A percentile compares a stretch with the other conserved stretches of the same genome.
These are phyloP conservation scores for Ceratocystis cacaofunesta DNA, from an alignment of 2,329 filamentous ascomycete species.

Conservation along the genomic window DNA sequence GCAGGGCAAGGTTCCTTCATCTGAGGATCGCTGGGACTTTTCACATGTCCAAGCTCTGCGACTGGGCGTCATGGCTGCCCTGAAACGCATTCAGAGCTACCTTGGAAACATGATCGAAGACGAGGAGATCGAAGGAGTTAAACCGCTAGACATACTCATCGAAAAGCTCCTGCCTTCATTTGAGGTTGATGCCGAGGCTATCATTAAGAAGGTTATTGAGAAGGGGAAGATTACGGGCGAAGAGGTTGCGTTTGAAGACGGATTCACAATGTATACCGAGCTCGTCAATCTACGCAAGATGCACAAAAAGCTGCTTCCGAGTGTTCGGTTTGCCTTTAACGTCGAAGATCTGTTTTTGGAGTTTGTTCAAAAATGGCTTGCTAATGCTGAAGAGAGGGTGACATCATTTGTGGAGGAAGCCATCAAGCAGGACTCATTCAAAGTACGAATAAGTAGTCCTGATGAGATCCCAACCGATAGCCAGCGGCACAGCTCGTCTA, in stretches of 20 bases:
- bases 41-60: slow-evolving; percentile 80
- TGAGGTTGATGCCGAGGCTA: slow-evolving; percentile 72
- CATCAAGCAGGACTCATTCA: slow-evolving; percentile 78
- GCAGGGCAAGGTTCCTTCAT: slow-evolving; percentile 62
- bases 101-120: slow-evolving; percentile 42
- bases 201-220: slow-evolving; percentile 68
- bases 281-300: slow-evolving; percentile 72
- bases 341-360: slow-evolving; percentile 74
- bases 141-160: slow-evolving; percentile 54
- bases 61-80: slow-evolving; percentile 69
- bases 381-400: slow-evolving; percentile 63
- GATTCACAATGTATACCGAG: slow-evolving; percentile 84
- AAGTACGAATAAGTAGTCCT: slow-evolving; percentile 51
- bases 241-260: slow-evolving; percentile 78
- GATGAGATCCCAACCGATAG: slow-evolving; percentile 56
- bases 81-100: slow-evolving; percentile 86
- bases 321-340: slow-evolving; percentile 66
- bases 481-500: slow-evolving; percentile 79
- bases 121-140: slow-evolving; percentile 71
- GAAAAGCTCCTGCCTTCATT: slow-evolving; percentile 78
- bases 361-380: slow-evolving; percentile 95
- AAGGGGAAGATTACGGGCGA: slow-evolving; percentile 52
- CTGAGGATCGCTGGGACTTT: slow-evolving; percentile 77
- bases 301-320: slow-evolving; percentile 59
- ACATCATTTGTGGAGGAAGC: slow-evolving; percentile 76